Base-by-base conservation (phyloP, 805 yeast genomes). In the Wickerhamomyces silvicola region DNA sequence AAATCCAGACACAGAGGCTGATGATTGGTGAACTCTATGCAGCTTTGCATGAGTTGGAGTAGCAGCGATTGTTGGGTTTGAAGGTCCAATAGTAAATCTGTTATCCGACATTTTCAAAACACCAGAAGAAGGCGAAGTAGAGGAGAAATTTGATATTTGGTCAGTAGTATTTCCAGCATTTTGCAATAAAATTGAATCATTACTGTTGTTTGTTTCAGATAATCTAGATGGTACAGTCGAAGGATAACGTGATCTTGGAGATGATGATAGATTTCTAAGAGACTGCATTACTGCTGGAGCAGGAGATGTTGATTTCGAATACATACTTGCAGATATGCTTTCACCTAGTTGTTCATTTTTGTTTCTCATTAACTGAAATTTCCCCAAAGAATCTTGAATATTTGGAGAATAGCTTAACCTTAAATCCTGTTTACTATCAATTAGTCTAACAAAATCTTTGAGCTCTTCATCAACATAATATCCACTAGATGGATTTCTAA, bases 361-460 rank as follows among this genome's bases (percentile, higher is more conserved):
- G 11, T 59, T 60, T 47, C 62, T 70, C 55, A 78, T 58, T 35
- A 58, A 56, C 46, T 75, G 81, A 45, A 68, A 78, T 39, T 61
- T 62, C 14, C 60, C 59, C 30, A 78, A 50, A 0, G 78, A 71
- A 34, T 71, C 77, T 7, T 67, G 48, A 11, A 60, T 52, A 28
- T 59, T 59, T 11, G 50, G 46, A 7, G 54, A 35, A 22, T 43
- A 41, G 12, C 36, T 45, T 14, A 50, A 46, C 24, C 70, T 62
- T 16, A 76, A 54, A 26, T 75, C 82, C 7, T 68, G 62, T 44
- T 74, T 76, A 28, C 75, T 72, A 41, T 83, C 92, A 27, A 83
- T 72, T 67, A 81, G 62, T 41, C 71, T 66, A 28, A 83, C 81
- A 60, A 83, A 83, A 31, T 80, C 83, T 37, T 79, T 68, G 13